phyloP scores from a whole-genome alignment of 129 eudicot genomes.

The carrot (Daucus carota) region DNA sequence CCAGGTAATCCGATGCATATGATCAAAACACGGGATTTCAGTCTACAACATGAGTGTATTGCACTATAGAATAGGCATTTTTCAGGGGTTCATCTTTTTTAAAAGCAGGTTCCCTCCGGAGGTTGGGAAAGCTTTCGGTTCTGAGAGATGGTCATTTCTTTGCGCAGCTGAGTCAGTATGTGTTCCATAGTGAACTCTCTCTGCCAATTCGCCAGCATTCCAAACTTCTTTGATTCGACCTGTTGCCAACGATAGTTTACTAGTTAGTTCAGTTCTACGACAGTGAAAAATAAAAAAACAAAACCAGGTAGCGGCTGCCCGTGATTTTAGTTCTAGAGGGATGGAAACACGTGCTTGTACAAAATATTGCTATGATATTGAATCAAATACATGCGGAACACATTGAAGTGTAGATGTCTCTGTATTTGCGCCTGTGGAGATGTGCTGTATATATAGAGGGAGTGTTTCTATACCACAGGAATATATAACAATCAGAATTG shows the following conservation, averaged over 20 bases:
- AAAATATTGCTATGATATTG: background rate
- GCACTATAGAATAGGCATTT: background rate
- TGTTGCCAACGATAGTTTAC: background rate
- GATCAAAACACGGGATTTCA: background rate
- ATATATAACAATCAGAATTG: background rate
- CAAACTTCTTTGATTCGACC: conserved; percentile 13
- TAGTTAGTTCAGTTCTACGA: background rate
- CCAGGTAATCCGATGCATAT: background rate
- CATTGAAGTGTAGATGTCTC: background rate
- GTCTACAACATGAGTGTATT: conserved; percentile 1
- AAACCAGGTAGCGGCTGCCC: background rate
- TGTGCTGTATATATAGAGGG: background rate
- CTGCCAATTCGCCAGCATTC: conserved; percentile 13
- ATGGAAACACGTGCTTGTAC: background rate
- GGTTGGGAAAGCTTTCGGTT: conserved; percentile 14
- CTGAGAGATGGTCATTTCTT: conserved; percentile 7
- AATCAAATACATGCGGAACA: background rate
- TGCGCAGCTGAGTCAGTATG: conserved; percentile 12
- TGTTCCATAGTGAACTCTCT: conserved; percentile 8
- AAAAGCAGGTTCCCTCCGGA: conserved; percentile 6
- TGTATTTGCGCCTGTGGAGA: background rate
- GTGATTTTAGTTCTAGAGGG: background rate
- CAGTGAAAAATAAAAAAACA: background rate
- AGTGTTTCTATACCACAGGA: background rate
- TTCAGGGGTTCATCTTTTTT: background rate